These are phyloP conservation scores for Brasilioporus rufonigricans DNA, from an alignment of 768 basidiomycete species.

Conservation along the genomic window DNA sequence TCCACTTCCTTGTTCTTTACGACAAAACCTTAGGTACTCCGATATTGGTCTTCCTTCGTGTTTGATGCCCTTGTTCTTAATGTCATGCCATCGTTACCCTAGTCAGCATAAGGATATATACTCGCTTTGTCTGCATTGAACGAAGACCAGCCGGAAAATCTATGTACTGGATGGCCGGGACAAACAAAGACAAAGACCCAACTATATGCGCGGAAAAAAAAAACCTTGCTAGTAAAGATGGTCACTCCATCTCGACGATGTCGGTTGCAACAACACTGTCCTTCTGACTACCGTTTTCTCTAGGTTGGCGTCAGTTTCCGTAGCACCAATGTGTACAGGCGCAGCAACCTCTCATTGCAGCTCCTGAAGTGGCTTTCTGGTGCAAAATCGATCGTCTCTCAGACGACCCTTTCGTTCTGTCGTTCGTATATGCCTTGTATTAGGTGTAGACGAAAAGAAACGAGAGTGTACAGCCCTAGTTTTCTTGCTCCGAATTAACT, in stretches of 20 bases:
- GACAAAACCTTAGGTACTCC: slow-evolving; percentile 37
- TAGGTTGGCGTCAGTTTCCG: neutral
- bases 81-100: slow-evolving; percentile 32
- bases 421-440: neutral
- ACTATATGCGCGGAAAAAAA: too few species aligned
- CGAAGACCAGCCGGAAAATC: neutral
- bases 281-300: neutral
- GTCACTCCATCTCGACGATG: too few species aligned
- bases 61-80: slow-evolving; percentile 32
- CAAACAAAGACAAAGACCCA: neutral
- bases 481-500: neutral
- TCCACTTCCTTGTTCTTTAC: slow-evolving; percentile 20
- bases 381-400: slow-evolving; percentile 21
- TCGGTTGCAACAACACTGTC: neutral
- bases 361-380: slow-evolving; percentile 33
- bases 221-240: too few species aligned
- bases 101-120: slow-evolving; percentile 20
- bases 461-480: slow-evolving; percentile 11
- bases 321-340: slow-evolving; percentile 33
- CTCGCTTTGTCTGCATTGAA: neutral
- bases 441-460: slow-evolving; percentile 5
- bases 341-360: slow-evolving; percentile 27
- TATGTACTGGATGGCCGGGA: too few species aligned
- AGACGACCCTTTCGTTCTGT: slow-evolving; percentile 3
- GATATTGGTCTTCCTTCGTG: slow-evolving; percentile 31